These are phyloP conservation scores for Aureobasidium sp. DNA, from an alignment of 2,329 filamentous ascomycete species.

Conservation along the genomic window DNA sequence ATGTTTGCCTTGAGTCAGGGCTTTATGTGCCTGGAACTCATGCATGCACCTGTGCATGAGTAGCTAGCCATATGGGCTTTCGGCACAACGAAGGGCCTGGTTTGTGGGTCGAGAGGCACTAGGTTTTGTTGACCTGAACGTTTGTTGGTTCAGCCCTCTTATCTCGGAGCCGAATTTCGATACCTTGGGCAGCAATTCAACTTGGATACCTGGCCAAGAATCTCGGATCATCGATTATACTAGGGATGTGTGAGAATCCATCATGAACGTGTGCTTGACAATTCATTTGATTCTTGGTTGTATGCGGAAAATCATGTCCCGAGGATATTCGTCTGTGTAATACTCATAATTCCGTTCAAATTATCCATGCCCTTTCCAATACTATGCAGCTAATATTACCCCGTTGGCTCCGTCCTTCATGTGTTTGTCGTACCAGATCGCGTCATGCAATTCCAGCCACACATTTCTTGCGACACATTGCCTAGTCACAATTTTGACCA, in stretches of 20 bases:
- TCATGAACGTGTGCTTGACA: too few relatives aligned
- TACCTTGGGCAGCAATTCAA: not conserved
- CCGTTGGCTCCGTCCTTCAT: not conserved
- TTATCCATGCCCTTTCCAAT: not conserved
- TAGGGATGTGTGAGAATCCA: not conserved
- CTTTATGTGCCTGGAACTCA: not conserved
- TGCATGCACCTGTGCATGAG: not conserved
- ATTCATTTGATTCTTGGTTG: not conserved
- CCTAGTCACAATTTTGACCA: not conserved
- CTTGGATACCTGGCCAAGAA: not conserved
- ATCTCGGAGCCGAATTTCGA: not conserved
- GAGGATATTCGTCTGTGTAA: not conserved
- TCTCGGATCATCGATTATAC: not conserved
- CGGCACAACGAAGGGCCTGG: not conserved
- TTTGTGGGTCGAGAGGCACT: not conserved
- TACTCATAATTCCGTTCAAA: not conserved
- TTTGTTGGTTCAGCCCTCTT: not conserved
- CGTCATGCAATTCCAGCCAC: not conserved
- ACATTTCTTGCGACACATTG: not conserved
- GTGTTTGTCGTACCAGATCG: not conserved
- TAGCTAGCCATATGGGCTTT: not conserved
- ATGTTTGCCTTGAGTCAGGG: not conserved
- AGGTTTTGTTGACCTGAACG: not conserved
- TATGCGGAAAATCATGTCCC: not conserved
- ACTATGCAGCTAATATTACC: not conserved